A percentile compares a stretch with the other conserved stretches of the same genome.
Evolutionary conservation across 2,329 filamentous ascomycete species (phyloP).

Genomic region (Bipolaris gigantea): DNA sequence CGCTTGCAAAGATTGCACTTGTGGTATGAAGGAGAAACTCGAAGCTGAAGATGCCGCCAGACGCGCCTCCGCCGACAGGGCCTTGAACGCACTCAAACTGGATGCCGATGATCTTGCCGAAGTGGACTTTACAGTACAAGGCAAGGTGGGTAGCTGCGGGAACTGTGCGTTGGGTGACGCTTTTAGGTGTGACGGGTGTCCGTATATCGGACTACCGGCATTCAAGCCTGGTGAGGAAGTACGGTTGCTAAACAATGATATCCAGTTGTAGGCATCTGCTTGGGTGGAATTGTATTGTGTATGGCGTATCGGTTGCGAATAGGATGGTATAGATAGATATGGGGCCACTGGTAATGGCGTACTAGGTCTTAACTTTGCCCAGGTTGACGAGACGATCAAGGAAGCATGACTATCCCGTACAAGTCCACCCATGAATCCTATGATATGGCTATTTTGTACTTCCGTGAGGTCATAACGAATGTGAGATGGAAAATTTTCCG

Average conservation of each 20-base stretch:
- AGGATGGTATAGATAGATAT: not conserved
- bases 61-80: conserved; percentile 65
- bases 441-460: not conserved
- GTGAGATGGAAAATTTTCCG: not conserved
- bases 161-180: conserved; percentile 94
- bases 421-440: not conserved
- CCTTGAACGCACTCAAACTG: conserved; percentile 69
- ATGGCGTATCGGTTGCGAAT: conserved; percentile 3
- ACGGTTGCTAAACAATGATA: conserved; percentile 78
- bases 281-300: not conserved
- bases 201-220: conserved; percentile 87
- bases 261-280: conserved; percentile 65
- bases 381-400: not conserved
- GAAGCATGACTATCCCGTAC: not conserved
- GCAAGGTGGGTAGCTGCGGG: conserved; percentile 91
- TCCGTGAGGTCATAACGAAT: not conserved
- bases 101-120: conserved; percentile 78
- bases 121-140: conserved; percentile 95
- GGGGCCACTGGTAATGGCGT: not conserved
- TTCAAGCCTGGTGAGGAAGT: conserved; percentile 98
- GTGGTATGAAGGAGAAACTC: conserved; percentile 82
- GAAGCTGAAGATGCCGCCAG: conserved; percentile 79
- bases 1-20: conserved; percentile 97
- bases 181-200: conserved; percentile 65
- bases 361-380: not conserved